phyloP scores from a whole-genome alignment of 1,284 basidiomycete species.

The Quambalaria eucalypti region DNA sequence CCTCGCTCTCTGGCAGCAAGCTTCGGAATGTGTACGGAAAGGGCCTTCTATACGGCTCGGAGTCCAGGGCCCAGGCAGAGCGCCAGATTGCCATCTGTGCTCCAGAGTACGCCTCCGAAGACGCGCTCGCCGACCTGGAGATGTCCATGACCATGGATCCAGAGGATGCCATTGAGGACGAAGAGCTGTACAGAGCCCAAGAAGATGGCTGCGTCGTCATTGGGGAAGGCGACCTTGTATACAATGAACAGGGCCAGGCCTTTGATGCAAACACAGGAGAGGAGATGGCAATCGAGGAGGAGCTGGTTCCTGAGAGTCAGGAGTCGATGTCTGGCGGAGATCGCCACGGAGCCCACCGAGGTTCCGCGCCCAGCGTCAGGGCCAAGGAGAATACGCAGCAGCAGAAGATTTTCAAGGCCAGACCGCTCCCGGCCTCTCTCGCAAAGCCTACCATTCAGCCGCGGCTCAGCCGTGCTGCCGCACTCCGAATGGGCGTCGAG shows the following conservation, averaged over 20 bases:
- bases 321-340: not conserved
- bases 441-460: conserved; percentile 62
- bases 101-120: conserved; percentile 11
- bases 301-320: not conserved
- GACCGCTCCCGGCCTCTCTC: conserved; percentile 60
- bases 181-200: not conserved
- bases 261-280: conserved; percentile 10
- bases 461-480: conserved; percentile 65
- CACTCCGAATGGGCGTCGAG: conserved; percentile 54
- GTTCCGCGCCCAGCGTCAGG: not conserved
- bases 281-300: conserved; percentile 8
- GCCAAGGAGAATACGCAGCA: conserved; percentile 9
- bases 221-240: conserved; percentile 7
- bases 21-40: conserved; percentile 10
- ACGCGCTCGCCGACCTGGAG: conserved; percentile 5
- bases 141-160: not conserved
- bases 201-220: conserved; percentile 4
- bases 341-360: not conserved
- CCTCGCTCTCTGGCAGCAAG: not conserved
- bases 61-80: conserved; percentile 7
- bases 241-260: conserved; percentile 11
- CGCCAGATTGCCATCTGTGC: conserved; percentile 23
- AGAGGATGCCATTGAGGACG: not conserved
- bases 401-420: conserved; percentile 60
- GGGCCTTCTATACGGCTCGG: conserved; percentile 22